Evolutionary conservation across 257 asterid genomes (phyloP).

Genomic region (Handroanthus guayacan): DNA sequence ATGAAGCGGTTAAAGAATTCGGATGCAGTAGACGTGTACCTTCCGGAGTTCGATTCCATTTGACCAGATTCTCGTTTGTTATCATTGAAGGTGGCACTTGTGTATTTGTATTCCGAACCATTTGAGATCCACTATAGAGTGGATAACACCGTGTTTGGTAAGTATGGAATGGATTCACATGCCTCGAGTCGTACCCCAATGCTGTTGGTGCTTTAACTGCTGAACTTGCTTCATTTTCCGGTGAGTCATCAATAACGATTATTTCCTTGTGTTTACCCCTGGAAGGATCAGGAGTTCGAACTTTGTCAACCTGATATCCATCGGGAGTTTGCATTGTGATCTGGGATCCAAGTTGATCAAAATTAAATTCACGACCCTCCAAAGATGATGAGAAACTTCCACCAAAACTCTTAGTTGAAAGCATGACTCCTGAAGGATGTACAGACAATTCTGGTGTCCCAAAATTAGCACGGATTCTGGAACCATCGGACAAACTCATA

Average conservation of each 20-base stretch:
- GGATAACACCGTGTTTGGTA: conserved; percentile 43
- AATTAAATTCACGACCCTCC: conserved; percentile 36
- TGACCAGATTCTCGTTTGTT: conserved; percentile 34
- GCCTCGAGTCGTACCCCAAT: conserved; percentile 33
- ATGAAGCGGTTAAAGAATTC: conserved; percentile 32
- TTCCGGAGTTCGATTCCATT: conserved; percentile 41
- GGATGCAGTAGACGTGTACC: conserved; percentile 23
- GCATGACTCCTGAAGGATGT: conserved; percentile 43
- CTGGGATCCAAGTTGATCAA: conserved; percentile 28
- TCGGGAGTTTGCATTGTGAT: conserved; percentile 27
- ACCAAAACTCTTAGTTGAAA: conserved; percentile 35
- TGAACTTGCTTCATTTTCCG: conserved; percentile 34
- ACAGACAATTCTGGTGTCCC: conserved; percentile 32
- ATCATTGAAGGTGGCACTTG: conserved; percentile 38
- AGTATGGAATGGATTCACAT: conserved; percentile 34
- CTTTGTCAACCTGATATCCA: conserved; percentile 38
- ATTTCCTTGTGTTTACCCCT: conserved; percentile 40
- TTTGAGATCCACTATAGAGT: conserved; percentile 39
- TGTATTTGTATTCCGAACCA: conserved; percentile 35
- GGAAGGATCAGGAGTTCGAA: conserved; percentile 31
- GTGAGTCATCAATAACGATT: conserved; percentile 51
- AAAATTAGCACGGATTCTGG: conserved; percentile 29
- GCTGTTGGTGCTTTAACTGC: conserved; percentile 28
- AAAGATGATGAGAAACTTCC: conserved; percentile 38
- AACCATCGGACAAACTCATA: conserved; percentile 42